Conservation (phyloP, 2,329 filamentous ascomycete genomes). For the Raffaelea deltoideospora region DNA sequence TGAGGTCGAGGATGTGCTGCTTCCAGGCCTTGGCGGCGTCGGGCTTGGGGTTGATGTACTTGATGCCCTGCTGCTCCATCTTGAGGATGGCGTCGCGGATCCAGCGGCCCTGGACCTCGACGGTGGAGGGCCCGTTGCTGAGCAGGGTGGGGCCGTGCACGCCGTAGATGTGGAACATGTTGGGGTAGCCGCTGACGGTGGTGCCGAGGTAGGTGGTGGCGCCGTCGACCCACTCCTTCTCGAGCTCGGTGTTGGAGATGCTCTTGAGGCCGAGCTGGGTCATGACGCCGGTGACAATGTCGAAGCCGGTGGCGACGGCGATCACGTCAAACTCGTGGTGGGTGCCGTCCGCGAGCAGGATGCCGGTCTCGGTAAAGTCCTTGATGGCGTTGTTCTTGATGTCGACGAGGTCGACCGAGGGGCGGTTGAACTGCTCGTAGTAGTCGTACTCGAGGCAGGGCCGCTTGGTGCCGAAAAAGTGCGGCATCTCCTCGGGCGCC, state of each 20-base stretch:
- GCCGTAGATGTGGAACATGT: constrained; percentile 39
- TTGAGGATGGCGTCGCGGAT: constrained; percentile 33
- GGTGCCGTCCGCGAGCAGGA: constrained; percentile 23
- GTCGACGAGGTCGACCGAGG: constrained; percentile 26
- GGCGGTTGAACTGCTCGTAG: constrained; percentile 31
- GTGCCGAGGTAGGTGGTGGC: constrained; percentile 29
- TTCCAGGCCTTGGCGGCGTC: constrained; percentile 34
- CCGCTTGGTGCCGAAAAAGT: constrained; percentile 39
- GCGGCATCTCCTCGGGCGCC: constrained; percentile 34
- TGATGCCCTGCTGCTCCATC: constrained; percentile 28
- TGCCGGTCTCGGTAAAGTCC: constrained; percentile 24
- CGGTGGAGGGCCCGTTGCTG: constrained; percentile 37
- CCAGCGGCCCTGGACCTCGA: constrained; percentile 42
- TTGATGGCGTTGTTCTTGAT: constrained; percentile 24
- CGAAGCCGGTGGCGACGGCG: constrained; percentile 30
- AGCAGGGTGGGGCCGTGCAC: constrained; percentile 40
- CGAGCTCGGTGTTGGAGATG: constrained; percentile 20
- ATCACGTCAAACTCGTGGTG: constrained; percentile 28
- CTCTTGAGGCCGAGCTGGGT: constrained; percentile 28
- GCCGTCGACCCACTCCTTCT: constrained; percentile 25
- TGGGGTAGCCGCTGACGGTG: constrained; percentile 28
- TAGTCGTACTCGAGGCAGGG: constrained; percentile 26
- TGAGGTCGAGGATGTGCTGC: constrained; percentile 28
- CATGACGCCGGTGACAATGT: constrained; percentile 20
- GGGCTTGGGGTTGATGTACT: constrained; percentile 31